Evolutionary conservation across 2,329 filamentous ascomycete genomes (phyloP).

Genomic region (Cytospora chrysosperma): DNA sequence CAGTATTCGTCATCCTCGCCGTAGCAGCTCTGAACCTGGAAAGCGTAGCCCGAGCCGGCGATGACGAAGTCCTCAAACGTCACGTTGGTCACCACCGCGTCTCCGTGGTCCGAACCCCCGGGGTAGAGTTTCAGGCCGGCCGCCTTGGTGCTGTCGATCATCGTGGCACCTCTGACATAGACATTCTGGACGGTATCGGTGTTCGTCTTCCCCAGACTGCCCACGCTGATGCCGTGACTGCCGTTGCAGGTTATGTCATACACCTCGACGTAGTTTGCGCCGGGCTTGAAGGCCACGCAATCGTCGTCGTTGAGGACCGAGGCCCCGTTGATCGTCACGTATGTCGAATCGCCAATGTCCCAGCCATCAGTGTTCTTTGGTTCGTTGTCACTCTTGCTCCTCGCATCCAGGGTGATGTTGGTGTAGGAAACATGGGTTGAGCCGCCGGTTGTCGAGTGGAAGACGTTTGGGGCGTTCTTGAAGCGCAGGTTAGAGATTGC

Average conservation of each 20-base stretch:
- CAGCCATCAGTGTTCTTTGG: slow-evolving; percentile 45
- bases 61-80: slow-evolving; percentile 40
- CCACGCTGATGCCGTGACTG: slow-evolving; percentile 48
- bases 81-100: slow-evolving; percentile 41
- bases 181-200: slow-evolving; percentile 44
- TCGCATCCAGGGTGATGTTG: slow-evolving; percentile 39
- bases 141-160: slow-evolving; percentile 42
- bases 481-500: slow-evolving; percentile 37
- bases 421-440: slow-evolving; percentile 37
- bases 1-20: slow-evolving; percentile 38
- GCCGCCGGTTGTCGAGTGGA: slow-evolving; percentile 40
- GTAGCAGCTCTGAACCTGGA: slow-evolving; percentile 48
- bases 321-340: slow-evolving; percentile 38
- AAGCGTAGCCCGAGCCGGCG: slow-evolving; percentile 41
- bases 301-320: slow-evolving; percentile 43
- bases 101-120: slow-evolving; percentile 40
- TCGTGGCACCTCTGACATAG: slow-evolving; percentile 37
- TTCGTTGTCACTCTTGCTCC: slow-evolving; percentile 37
- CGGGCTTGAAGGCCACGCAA: slow-evolving; percentile 45
- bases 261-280: slow-evolving; percentile 40
- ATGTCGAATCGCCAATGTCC: slow-evolving; percentile 39
- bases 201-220: slow-evolving; percentile 39
- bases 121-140: slow-evolving; percentile 67
- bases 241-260: slow-evolving; percentile 43
- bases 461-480: slow-evolving; percentile 46